Base-by-base conservation (phyloP, 768 basidiomycete genomes). In the Sarcodon aspratus region DNA sequence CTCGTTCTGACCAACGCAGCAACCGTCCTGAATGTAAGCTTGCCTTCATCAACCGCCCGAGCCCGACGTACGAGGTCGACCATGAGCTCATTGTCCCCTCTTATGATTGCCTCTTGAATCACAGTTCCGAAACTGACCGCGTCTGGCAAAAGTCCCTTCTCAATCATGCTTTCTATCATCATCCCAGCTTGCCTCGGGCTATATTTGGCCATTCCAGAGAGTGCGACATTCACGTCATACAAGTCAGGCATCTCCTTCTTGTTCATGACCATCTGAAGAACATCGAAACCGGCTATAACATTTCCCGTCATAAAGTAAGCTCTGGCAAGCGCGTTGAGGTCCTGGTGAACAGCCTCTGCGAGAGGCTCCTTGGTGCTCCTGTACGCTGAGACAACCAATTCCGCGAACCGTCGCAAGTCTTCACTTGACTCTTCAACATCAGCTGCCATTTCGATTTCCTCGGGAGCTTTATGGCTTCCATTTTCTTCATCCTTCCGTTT, bases 191-290 rank as follows among this genome's bases (percentile, higher is more conserved):
- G 56, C 9, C 63, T 62, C 17, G 80, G 74, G 38, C 73, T 63
- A 52, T 70, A 60, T 50, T 69, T 65, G 27, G 81, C 74, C 46
- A 84, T 60, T 9, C 71, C 74, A 3, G 69, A 67, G 48, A 87
- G 68, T 36, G 71, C 72, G 45, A 87, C 74, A 55, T 84, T 85
- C 45, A 83, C 64, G 57, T 87, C 85, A 57, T 76, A 66, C 36
- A 72, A 53, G 60, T 86, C 82, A 12, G 81, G 81, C 46, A 72
- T 56, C 58, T 80, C 74, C 48, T 58, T 62, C 45, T 78, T 75
- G 18, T 60, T 53, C 36, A 76, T 58, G 35, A 84, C 57, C 48
- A 71, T 49, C 46, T 64, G 66, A 55, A 86, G 65, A 18, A 69
- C 63, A 9, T 61, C 55, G 48, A 82, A 67, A 2, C 78, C 82